Evolutionary conservation across 176 grass and related monocot genomes (phyloP).

Genomic region (Oryza punctata): DNA sequence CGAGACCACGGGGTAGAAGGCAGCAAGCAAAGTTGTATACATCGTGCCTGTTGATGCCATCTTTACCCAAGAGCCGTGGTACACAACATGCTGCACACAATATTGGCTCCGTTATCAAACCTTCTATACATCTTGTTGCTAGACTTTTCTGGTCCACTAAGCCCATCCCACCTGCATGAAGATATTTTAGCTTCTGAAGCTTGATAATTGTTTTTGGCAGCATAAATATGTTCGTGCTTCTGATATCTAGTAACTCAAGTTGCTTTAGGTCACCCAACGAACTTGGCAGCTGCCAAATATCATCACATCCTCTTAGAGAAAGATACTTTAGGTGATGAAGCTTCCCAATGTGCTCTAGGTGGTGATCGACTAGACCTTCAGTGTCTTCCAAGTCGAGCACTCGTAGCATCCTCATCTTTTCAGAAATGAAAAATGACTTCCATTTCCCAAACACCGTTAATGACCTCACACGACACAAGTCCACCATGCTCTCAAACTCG

Average conservation of each 20-base stretch:
- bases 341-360: constrained; percentile 11
- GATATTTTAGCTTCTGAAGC: not conserved
- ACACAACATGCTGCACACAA: not conserved
- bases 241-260: not conserved
- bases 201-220: constrained; percentile 1
- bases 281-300: not conserved
- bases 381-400: constrained; percentile 45
- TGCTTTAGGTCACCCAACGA: constrained; percentile 8
- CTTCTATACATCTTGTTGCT: too few relatives aligned
- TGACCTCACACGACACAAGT: constrained; percentile 23
- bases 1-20: rapidly evolving
- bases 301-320: not conserved
- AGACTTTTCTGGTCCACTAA: too few relatives aligned
- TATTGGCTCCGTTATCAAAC: too few relatives aligned
- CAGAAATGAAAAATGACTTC: not conserved
- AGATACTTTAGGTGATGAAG: constrained; percentile 39
- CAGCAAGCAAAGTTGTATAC: not conserved
- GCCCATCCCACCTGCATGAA: not conserved
- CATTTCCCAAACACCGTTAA: constrained; percentile 17
- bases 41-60: too few relatives aligned
- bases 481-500: not conserved
- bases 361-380: not conserved
- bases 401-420: constrained; percentile 28
- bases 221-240: not conserved
- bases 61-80: rapidly evolving